Base-by-base conservation (phyloP, 108 stramenopile genomes). In the Seminavis robusta region DNA sequence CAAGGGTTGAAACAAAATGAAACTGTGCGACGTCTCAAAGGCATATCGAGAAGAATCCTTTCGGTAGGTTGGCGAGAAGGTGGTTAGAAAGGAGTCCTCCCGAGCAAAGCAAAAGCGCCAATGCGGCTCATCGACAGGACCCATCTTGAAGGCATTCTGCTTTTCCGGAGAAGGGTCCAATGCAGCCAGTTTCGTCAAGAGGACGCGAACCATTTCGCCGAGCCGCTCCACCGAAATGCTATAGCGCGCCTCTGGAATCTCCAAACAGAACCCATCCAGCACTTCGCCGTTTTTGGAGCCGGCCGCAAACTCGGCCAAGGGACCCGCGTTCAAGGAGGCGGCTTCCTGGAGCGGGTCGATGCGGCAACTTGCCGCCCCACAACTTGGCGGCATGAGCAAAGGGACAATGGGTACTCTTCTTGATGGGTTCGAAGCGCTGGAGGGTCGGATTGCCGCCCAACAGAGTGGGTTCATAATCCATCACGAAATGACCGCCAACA, bases 371-470 rank as follows among this genome's bases (percentile, higher is more conserved):
- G 48, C 28, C 48, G 7, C 48, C 48, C 48, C 48, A 50, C 4
- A 50, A 26, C 24, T 50, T 50, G 48, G 48, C 48, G 15, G n/a
- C 24, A 7, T 31, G 17, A n/a, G 48, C 48, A 31, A 50, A 50
- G 5, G 48, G 48, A 31, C 48, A 50, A 6, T 50, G 24, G 6
- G 48, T 50, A 4, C 27, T 4, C 21, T 26, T 50, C 24, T 50
- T 50, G 9, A 50, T 50, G 48, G 29, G 25, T 4, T 17, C 29
- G 24, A 50, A 50, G 6, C 48, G 17, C 29, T 50, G 9, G 5
- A 50, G 24, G 7, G 29, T 31, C 9, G 27, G 21, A 31, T 50
- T 50, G 6, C 42, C 42, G 17, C 23, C 9, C 9, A 10, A 21
- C 23, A 21, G 20, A 5, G 42, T 43, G 20, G 21, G 15, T 11